A percentile compares a stretch with the other conserved stretches of the same genome.
Conservation (phyloP, 1,139 yeast genomes). For the Spencermartinsiella ligniputridi region DNA sequence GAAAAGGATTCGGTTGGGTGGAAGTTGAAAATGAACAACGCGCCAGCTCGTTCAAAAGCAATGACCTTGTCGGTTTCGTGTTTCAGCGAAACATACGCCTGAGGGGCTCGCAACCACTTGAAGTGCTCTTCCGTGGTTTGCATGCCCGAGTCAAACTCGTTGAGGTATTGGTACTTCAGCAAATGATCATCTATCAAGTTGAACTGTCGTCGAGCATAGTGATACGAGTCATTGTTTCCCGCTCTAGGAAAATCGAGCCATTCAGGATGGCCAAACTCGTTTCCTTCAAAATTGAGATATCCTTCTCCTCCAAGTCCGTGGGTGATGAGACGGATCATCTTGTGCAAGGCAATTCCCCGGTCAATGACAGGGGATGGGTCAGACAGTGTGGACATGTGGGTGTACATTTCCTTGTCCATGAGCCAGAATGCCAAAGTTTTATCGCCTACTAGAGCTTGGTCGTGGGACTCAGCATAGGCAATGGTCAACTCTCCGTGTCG, state of each 20-base stretch:
- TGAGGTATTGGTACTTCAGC: conserved; percentile 72
- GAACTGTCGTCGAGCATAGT: conserved; percentile 93
- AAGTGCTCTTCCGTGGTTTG: conserved; percentile 66
- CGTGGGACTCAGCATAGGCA: conserved; percentile 93
- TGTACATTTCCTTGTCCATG: conserved; percentile 98
- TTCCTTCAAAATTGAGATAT: conserved; percentile 92
- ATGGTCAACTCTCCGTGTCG: conserved; percentile 87
- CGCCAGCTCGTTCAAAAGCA: conserved; percentile 83
- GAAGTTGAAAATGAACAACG: conserved; percentile 82
- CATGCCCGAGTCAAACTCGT: conserved; percentile 78
- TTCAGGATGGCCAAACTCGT: conserved; percentile 98
- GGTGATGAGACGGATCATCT: conserved; percentile 80
- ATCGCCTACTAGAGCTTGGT: conserved; percentile 96
- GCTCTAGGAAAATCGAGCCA: conserved; percentile 96
- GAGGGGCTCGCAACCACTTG: conserved; percentile 70
- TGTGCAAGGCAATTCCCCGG: conserved; percentile 86
- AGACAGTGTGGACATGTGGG: conserved; percentile 79
- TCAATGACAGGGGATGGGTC: conserved; percentile 75
- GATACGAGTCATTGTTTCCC: conserved; percentile 84
- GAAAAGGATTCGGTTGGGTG: conserved; percentile 79
- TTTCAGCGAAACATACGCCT: conserved; percentile 83
- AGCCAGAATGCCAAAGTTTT: conserved; percentile 96
- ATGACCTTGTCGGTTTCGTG: conserved; percentile 84
- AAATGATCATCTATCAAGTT: conserved; percentile 75
- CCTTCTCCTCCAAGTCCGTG: conserved; percentile 95